Percentiles rank a stretch among this genome's conserved stretches.
These are phyloP conservation scores for Boletus speciosus DNA, from an alignment of 768 basidiomycete genomes.

Conservation along the genomic window DNA sequence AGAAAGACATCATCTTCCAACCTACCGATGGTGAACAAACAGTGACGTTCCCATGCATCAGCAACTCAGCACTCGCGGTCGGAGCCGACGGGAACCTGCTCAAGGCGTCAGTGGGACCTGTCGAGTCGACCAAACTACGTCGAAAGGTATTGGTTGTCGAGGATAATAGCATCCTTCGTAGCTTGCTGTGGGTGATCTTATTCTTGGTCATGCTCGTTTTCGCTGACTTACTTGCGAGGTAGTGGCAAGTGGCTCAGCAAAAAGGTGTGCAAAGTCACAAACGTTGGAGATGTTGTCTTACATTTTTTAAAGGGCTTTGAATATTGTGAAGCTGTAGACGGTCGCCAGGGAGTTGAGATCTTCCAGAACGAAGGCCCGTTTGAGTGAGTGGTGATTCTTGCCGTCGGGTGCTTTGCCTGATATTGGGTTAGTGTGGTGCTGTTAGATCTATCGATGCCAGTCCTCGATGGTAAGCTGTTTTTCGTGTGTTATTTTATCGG, in stretches of 20 bases:
- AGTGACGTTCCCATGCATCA: conserved; percentile 9
- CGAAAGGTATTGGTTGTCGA: conserved; percentile 82
- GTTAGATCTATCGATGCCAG: conserved; percentile 89
- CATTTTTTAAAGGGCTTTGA: conserved; percentile 55
- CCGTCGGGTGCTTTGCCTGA: neutral
- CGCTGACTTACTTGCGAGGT: conserved; percentile 16
- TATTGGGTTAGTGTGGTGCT: conserved; percentile 64
- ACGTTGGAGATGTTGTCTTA: conserved; percentile 1
- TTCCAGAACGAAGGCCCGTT: conserved; percentile 75
- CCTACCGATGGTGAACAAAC: conserved; percentile 12
- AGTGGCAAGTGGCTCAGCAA: conserved; percentile 64
- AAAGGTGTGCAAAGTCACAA: conserved; percentile 35
- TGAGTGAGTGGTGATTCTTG: conserved; percentile 55
- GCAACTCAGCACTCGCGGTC: conserved; percentile 47
- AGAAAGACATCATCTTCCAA: conserved; percentile 29
- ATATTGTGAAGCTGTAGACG: conserved; percentile 77
- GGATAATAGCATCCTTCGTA: conserved; percentile 84
- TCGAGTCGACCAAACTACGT: conserved; percentile 41
- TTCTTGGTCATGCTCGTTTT: conserved; percentile 1
- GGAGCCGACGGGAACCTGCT: conserved; percentile 66
- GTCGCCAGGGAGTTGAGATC: conserved; percentile 75
- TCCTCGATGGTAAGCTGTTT: conserved; percentile 69
- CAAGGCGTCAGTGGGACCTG: conserved; percentile 57
- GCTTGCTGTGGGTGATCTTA: conserved; percentile 61
- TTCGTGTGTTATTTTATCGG: neutral